Evolutionary conservation across 108 stramenopile species (phyloP).

Genomic region (Nitzschia sp.): DNA sequence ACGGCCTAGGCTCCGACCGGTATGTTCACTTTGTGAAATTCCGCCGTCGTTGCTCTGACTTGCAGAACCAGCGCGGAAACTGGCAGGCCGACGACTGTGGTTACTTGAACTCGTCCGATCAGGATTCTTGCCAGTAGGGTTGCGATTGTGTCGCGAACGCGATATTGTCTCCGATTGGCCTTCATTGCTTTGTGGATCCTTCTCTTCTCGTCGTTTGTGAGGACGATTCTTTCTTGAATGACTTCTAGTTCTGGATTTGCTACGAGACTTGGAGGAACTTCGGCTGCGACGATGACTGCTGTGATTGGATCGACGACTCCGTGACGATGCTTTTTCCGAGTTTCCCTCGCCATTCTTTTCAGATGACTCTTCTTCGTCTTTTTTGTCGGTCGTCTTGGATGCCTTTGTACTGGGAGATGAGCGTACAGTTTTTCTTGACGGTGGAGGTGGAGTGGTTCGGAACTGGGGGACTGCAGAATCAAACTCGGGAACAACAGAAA

Average conservation of each 20-base stretch:
- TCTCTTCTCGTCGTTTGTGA: neutral
- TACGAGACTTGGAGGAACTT: neutral
- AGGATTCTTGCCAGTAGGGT: no score
- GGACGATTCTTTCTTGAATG: neutral
- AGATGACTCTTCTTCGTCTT: neutral
- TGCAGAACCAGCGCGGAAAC: no score
- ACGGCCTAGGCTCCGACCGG: neutral
- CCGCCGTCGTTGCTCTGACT: no score
- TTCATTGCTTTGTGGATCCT: no score
- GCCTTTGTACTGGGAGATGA: neutral
- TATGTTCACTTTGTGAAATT: neutral
- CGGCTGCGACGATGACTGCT: neutral
- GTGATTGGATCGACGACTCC: no score
- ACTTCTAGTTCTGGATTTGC: neutral
- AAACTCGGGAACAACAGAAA: neutral
- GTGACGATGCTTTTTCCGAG: no score
- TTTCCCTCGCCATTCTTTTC: neutral
- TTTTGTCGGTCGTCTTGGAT: neutral
- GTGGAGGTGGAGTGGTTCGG: neutral
- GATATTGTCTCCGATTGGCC: no score
- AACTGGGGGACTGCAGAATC: neutral
- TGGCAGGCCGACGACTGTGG: no score
- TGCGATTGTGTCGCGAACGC: no score
- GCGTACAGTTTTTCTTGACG: neutral
- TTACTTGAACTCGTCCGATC: no score